phyloP scores from a whole-genome alignment of 2,329 filamentous ascomycete species.

The Fonsecaea multimorphosa region DNA sequence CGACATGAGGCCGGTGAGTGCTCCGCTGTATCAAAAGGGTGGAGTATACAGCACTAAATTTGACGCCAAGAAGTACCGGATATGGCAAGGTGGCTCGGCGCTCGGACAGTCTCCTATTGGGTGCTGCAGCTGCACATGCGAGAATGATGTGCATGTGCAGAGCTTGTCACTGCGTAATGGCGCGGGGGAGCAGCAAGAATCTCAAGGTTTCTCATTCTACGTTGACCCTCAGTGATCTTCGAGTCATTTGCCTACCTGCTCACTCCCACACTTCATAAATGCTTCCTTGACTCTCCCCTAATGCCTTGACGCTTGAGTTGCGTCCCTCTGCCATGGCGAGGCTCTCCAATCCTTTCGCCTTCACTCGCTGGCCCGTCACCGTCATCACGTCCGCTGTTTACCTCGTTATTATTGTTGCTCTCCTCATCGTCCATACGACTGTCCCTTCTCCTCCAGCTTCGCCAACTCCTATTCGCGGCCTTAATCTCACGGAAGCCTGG shows the following conservation, averaged over 20 bases:
- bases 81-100: not conserved
- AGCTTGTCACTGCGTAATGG: not conserved
- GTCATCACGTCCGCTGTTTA: conserved; percentile 79
- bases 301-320: conserved; percentile 21
- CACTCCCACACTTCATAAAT: not conserved
- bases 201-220: not conserved
- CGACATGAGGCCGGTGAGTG: too few relatives aligned
- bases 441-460: conserved; percentile 71
- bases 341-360: conserved; percentile 65
- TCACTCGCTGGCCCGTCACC: conserved; percentile 80
- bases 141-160: conserved; percentile 25
- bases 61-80: too few relatives aligned
- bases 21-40: too few relatives aligned
- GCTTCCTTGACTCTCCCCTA: not conserved
- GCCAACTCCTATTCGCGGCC: conserved; percentile 61
- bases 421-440: conserved; percentile 75
- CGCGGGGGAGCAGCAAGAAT: not conserved
- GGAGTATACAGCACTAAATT: too few relatives aligned
- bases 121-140: not conserved
- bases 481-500: conserved; percentile 89
- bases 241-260: not conserved
- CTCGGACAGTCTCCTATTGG: not conserved
- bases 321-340: conserved; percentile 34
- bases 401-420: conserved; percentile 73
- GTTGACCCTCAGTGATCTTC: not conserved